Conservation (phyloP, 495 filamentous ascomycete genomes). For the Lepidopterella palustris region DNA sequence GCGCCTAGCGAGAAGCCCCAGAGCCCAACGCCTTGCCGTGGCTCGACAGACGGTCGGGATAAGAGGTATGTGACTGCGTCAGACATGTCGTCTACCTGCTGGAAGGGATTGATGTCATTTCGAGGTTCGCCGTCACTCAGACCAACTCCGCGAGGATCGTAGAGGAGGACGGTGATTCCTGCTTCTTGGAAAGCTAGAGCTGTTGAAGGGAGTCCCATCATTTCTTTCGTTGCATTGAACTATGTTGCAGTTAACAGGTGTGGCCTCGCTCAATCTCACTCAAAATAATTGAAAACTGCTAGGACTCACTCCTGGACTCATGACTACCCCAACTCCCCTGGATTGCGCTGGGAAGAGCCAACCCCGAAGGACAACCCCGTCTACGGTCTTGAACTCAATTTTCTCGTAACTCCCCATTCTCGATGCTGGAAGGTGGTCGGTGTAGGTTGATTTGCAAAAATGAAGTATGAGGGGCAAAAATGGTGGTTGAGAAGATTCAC, state of each 20-base stretch:
- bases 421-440: too few species aligned
- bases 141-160: conserved; percentile 5
- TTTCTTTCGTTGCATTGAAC: conserved; percentile 7
- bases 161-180: conserved; percentile 1
- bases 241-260: neutral
- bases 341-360: too few species aligned
- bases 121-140: conserved; percentile 7
- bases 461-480: too few species aligned
- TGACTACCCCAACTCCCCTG: neutral
- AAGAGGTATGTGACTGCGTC: conserved; percentile 4
- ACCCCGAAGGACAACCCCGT: conserved; percentile 3
- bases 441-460: too few species aligned
- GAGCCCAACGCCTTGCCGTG: too few species aligned
- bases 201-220: neutral
- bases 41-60: too few species aligned
- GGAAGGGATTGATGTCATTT: conserved; percentile 4
- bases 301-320: conserved; percentile 3
- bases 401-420: too few species aligned
- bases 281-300: too few species aligned
- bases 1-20: neutral
- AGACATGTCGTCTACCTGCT: neutral
- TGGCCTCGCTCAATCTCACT: too few species aligned
- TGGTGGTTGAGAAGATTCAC: too few species aligned
- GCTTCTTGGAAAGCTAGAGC: neutral
- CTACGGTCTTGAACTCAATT: conserved; percentile 2